Evolutionary conservation across 352 stramenopile species (phyloP), one percentile per base, ranked within the genome.

Genomic region (Phytophthora ramorum): DNA sequence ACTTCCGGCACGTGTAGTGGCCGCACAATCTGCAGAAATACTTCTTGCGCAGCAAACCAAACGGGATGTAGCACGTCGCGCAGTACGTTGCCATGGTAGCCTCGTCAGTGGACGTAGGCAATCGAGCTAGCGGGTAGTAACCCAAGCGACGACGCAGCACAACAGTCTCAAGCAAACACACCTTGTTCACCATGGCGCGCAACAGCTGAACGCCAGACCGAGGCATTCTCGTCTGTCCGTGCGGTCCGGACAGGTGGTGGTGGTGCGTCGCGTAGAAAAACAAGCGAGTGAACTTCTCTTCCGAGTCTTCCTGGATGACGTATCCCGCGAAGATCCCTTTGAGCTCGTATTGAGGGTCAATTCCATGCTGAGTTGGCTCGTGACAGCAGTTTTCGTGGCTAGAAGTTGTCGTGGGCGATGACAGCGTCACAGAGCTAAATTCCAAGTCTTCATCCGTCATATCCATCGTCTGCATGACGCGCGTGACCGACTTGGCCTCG

Each of bases 391-490:
- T 24, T 46, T 76, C 66, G 4, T 71, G 46, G 34, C 56, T 74
- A 1, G 66, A 74, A 1, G 40, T 58, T 30, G 57, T 50, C 4
- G 58, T 71, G 1, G 73, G 68, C 7, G 69, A 71, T 17, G 54
- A 58, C 58, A 67, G 54, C 19, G 58, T 60, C 2, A 64, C 63
- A 17, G 69, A 69, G 10, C 48, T 66, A 19, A 65, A 68, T 13
- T 82, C 69, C 7, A 79, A 26, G 9, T 81, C 63, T 58, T 80
- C 60, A 6, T 73, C 59, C 19, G 66, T 22, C 41, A 71, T 58
- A 63, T 85, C 75, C 50, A 89, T 65, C 16, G 80, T 87, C 63
- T 85, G 76, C 40, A 91, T 78, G 51, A 91, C 83, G 20, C 83
- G 76, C 9, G 81, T 87, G 47, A 89, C 75, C 17, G 74, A 73